Percentiles rank a stretch among this genome's conserved stretches.
These are phyloP conservation scores for Filosporella fistucella DNA, from an alignment of 495 filamentous ascomycete genomes.

Conservation along the genomic window DNA sequence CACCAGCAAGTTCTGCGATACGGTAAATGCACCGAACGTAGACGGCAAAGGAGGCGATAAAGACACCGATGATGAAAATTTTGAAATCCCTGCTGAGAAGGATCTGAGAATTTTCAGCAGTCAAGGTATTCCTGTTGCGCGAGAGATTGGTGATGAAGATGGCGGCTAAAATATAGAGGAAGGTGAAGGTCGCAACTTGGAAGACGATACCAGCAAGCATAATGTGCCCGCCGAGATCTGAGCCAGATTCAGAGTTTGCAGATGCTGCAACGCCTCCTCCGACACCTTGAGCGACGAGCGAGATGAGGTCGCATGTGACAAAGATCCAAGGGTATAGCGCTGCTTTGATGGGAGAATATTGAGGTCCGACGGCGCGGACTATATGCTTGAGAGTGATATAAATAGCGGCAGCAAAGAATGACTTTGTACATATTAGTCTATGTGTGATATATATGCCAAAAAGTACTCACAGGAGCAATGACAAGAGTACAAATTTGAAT, in stretches of 20 bases:
- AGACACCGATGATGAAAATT: background rate
- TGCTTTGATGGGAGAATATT: slow-evolving; percentile 39
- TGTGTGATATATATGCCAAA: no score
- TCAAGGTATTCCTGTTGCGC: background rate
- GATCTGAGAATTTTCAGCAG: background rate
- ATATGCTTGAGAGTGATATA: slow-evolving; percentile 30
- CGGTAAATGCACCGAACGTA: background rate
- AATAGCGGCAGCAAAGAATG: slow-evolving; percentile 32
- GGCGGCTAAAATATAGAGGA: background rate
- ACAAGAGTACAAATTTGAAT: background rate
- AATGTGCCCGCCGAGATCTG: background rate
- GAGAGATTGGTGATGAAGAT: background rate
- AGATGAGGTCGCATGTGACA: slow-evolving; percentile 55
- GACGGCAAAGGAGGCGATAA: background rate
- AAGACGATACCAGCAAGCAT: slow-evolving; percentile 3
- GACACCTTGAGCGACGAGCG: slow-evolving; percentile 54
- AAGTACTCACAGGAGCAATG: slow-evolving; percentile 9
- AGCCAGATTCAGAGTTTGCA: background rate
- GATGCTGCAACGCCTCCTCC: slow-evolving; percentile 46
- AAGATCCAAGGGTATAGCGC: slow-evolving; percentile 46
- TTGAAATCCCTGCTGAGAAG: background rate
- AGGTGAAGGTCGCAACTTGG: background rate
- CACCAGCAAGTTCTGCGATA: background rate
- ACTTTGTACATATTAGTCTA: slow-evolving; percentile 28
- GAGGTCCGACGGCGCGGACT: slow-evolving; percentile 29